Conservation (phyloP, 352 stramenopile species). For the Hyaloperonospora arabidopsidis region DNA sequence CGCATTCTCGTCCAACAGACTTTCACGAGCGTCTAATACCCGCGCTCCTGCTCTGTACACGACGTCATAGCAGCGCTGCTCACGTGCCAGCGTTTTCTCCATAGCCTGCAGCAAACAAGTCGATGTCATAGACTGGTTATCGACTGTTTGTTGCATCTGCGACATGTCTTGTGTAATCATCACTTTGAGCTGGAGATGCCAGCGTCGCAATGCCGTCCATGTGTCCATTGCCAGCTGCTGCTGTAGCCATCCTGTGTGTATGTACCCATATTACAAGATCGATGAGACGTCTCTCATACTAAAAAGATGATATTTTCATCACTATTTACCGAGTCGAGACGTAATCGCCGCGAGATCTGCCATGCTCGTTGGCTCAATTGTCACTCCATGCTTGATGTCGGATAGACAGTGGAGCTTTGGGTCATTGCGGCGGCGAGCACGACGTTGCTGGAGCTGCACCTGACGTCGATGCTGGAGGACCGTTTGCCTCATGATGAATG, state of each 20-base stretch:
- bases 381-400: neutral
- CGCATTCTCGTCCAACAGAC: slow-evolving; percentile 26
- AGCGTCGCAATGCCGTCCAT: slow-evolving; percentile 34
- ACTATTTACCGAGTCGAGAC: slow-evolving; percentile 26
- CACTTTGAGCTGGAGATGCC: slow-evolving; percentile 38
- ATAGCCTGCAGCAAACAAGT: slow-evolving; percentile 2
- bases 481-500: slow-evolving; percentile 1
- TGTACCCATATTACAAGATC: neutral
- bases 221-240: slow-evolving; percentile 22
- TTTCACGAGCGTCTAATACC: slow-evolving; percentile 23
- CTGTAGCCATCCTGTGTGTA: slow-evolving; percentile 34
- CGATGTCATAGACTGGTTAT: too few relatives aligned
- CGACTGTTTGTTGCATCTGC: neutral
- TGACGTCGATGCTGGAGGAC: slow-evolving; percentile 6
- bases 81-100: slow-evolving; percentile 9
- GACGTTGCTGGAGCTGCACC: slow-evolving; percentile 17
- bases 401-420: neutral
- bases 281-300: neutral
- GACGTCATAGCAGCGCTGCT: slow-evolving; percentile 42
- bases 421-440: slow-evolving; percentile 3
- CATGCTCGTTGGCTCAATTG: slow-evolving; percentile 10
- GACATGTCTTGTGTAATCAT: slow-evolving; percentile 14
- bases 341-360: slow-evolving; percentile 21
- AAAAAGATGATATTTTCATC: too few relatives aligned
- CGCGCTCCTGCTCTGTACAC: slow-evolving; percentile 26